Percentiles rank a stretch among this genome's conserved stretches.
Conservation (phyloP, 495 filamentous ascomycete species). For the Tuber umbilicatum region DNA sequence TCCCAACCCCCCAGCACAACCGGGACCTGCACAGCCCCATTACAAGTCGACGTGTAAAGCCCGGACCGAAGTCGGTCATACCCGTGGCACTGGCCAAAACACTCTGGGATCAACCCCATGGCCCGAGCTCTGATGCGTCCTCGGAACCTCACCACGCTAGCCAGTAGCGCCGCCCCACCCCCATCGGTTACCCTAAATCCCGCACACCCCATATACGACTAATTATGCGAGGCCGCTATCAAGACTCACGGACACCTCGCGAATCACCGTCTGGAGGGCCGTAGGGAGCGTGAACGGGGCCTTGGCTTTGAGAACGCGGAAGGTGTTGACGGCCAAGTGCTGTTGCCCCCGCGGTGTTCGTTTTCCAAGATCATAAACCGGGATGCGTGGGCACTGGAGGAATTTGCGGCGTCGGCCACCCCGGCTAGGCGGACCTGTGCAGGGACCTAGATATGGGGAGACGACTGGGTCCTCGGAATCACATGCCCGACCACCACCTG, state of each 20-base stretch:
- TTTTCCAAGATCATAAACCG: no score
- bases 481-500: no score
- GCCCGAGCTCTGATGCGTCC: not conserved
- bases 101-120: not conserved
- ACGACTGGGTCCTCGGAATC: not conserved
- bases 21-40: not conserved
- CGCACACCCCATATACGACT: not conserved
- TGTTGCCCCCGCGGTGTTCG: no score
- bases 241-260: not conserved
- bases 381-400: no score
- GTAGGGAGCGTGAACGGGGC: not conserved
- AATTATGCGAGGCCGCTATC: not conserved
- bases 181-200: not conserved
- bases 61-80: not conserved
- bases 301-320: not conserved
- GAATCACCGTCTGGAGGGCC: not conserved
- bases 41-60: not conserved
- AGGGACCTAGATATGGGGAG: not conserved
- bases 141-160: no score
- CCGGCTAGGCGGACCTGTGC: no score
- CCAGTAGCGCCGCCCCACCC: no score
- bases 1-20: no score
- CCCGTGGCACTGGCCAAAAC: no score
- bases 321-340: no score
- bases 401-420: no score